phyloP scores from a whole-genome alignment of 1,284 basidiomycete species.

The Pseudozyma sp. region DNA sequence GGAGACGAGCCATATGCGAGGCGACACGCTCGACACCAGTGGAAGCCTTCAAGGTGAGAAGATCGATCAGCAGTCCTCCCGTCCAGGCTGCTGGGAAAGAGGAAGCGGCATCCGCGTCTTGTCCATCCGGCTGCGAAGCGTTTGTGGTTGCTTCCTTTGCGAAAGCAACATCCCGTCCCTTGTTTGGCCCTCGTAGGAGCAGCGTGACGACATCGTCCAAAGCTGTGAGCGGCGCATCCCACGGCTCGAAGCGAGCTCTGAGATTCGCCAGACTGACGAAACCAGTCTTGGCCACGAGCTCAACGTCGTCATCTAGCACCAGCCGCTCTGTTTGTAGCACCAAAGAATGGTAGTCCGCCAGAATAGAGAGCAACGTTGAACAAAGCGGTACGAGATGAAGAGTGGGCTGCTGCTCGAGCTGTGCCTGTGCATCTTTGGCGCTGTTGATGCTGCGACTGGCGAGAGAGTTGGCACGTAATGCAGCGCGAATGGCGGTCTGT shows the following conservation, averaged over 20 bases:
- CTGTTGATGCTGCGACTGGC: constrained; percentile 12
- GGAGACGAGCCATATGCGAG: constrained; percentile 35
- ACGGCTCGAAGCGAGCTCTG: constrained; percentile 41
- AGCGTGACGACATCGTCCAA: constrained; percentile 41
- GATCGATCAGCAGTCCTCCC: constrained; percentile 51
- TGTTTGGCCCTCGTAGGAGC: constrained; percentile 30
- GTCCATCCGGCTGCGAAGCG: background rate
- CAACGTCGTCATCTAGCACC: constrained; percentile 34
- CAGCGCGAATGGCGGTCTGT: constrained; percentile 39
- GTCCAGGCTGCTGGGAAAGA: constrained; percentile 45
- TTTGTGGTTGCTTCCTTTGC: constrained; percentile 11
- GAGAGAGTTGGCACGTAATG: constrained; percentile 36
- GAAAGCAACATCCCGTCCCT: constrained; percentile 22
- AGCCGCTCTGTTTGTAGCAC: constrained; percentile 43
- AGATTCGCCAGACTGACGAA: constrained; percentile 54
- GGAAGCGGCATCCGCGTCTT: background rate
- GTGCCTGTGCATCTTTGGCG: constrained; percentile 16
- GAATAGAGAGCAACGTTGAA: constrained; percentile 40
- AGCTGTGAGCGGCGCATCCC: constrained; percentile 48
- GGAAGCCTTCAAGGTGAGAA: constrained; percentile 38
- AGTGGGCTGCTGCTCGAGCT: constrained; percentile 36
- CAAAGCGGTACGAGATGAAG: constrained; percentile 53
- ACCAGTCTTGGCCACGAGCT: constrained; percentile 31
- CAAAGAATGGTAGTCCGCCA: constrained; percentile 40
- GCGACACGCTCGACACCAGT: constrained; percentile 45